These are phyloP conservation scores for Fusarium sp. DNA, from an alignment of 2,329 filamentous ascomycete species.

Conservation along the genomic window DNA sequence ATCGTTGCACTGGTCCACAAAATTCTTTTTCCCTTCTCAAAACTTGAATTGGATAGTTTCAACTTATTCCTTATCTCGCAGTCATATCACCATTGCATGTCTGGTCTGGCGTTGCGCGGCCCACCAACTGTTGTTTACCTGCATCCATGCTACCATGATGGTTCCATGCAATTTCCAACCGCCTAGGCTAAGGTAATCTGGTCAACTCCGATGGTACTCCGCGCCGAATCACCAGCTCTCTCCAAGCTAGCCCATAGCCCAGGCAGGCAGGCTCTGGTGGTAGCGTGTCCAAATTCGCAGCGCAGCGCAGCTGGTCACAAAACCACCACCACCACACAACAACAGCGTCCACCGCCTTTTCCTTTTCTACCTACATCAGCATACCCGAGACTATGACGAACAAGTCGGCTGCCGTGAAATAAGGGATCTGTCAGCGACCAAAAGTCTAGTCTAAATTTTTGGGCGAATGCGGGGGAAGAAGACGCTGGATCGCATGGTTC, in stretches of 20 bases:
- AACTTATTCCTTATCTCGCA: conserved; percentile 36
- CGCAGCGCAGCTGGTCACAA: conserved; percentile 1
- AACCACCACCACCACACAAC: conserved; percentile 9
- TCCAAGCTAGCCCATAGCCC: conserved; percentile 23
- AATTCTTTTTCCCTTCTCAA: not conserved
- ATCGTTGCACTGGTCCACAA: conserved; percentile 1
- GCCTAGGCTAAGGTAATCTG: conserved; percentile 1
- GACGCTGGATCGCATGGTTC: conserved; percentile 13
- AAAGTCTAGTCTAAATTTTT: not conserved
- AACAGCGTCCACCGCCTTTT: conserved; percentile 39
- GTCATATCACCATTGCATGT: conserved; percentile 16
- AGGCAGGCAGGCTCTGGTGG: conserved; percentile 3
- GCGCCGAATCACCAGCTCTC: conserved; percentile 28
- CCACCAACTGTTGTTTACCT: conserved; percentile 36
- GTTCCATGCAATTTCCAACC: conserved; percentile 40
- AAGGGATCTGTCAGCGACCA: not conserved
- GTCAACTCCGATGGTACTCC: conserved; percentile 33
- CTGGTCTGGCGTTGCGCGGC: conserved; percentile 15
- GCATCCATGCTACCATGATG: conserved; percentile 38
- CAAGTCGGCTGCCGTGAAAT: not conserved
- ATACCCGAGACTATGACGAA: conserved; percentile 7
- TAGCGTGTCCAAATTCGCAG: conserved; percentile 18
- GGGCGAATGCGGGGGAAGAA: conserved; percentile 17
- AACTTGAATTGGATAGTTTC: conserved; percentile 9
- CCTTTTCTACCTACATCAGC: conserved; percentile 15